Conservation (phyloP, 2,329 filamentous ascomycete species). For the Thelonectria blattea region DNA sequence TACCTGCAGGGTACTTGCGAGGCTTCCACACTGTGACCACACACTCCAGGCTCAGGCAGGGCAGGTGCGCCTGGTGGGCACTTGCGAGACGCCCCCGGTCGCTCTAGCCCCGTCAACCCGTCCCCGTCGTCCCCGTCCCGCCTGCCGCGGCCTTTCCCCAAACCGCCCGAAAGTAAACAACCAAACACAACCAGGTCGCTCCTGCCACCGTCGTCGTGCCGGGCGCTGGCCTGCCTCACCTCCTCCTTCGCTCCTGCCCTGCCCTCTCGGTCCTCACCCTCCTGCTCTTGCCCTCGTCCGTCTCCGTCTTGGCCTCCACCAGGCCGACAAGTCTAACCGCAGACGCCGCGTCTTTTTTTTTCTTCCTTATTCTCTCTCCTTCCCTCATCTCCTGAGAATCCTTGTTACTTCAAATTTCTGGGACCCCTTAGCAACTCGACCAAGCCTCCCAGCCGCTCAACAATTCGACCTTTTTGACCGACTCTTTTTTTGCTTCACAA, state of each 20-base stretch:
- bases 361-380: slow-evolving; percentile 25
- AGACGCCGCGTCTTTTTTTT: slow-evolving; percentile 26
- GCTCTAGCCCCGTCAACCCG: slow-evolving; percentile 27
- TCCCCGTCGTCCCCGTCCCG: slow-evolving; percentile 31
- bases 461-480: slow-evolving; percentile 3
- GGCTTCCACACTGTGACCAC: background rate
- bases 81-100: slow-evolving; percentile 15
- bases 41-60: background rate
- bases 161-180: slow-evolving; percentile 38
- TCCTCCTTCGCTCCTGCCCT: slow-evolving; percentile 6
- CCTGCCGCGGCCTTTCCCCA: slow-evolving; percentile 32
- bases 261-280: background rate
- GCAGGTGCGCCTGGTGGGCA: slow-evolving; percentile 29
- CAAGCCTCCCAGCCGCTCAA: slow-evolving; percentile 3
- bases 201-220: background rate
- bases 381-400: slow-evolving; percentile 24
- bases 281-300: slow-evolving; percentile 14
- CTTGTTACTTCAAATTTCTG: slow-evolving; percentile 22
- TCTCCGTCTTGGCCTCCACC: slow-evolving; percentile 25
- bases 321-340: slow-evolving; percentile 12
- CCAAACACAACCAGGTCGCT: slow-evolving; percentile 6
- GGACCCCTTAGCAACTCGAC: slow-evolving; percentile 24
- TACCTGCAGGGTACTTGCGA: slow-evolving; percentile 29
- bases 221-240: slow-evolving; percentile 14
- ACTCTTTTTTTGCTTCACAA: slow-evolving; percentile 26